phyloP scores from a whole-genome alignment of 148 eudicot genomes.

The Suaeda aralocaspica region DNA sequence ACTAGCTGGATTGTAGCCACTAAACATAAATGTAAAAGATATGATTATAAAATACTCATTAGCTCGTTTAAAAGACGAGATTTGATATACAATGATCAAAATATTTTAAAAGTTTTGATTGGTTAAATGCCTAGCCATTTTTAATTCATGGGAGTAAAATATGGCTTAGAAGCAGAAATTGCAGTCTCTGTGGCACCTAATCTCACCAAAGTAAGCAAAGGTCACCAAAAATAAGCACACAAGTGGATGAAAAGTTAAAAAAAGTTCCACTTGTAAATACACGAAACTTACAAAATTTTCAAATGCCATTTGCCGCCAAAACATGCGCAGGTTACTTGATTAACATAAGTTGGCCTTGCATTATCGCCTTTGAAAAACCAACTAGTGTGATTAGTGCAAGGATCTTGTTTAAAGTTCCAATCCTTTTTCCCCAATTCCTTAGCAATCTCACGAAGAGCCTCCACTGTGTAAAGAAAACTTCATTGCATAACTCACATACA shows the following conservation, averaged over 20 bases:
- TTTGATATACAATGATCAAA: no score
- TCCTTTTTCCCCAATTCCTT: slow-evolving; percentile 33
- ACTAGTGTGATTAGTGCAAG: slow-evolving; percentile 30
- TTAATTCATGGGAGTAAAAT: no score
- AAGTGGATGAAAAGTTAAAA: neutral
- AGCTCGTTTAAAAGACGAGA: no score
- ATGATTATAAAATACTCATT: no score
- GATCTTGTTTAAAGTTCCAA: slow-evolving; percentile 38
- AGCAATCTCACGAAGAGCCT: slow-evolving; percentile 34
- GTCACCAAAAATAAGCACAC: neutral
- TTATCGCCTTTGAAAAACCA: slow-evolving; percentile 24
- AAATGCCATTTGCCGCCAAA: slow-evolving; percentile 26
- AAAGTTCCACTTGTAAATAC: neutral
- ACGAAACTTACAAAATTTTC: slow-evolving; percentile 28
- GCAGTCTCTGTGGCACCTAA: neutral
- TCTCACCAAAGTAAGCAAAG: neutral
- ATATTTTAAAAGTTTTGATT: no score
- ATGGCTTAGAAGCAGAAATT: neutral
- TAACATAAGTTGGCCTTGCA: slow-evolving; percentile 18
- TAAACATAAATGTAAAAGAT: neutral
- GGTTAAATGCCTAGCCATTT: no score
- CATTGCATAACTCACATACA: neutral
- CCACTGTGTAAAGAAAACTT: slow-evolving; percentile 25
- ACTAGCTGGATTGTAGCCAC: neutral
- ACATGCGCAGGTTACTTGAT: slow-evolving; percentile 33